Percentiles rank a stretch among this genome's conserved stretches.
phyloP scores from a whole-genome alignment of 2,329 filamentous ascomycete species.

The Botrytis paeoniae region DNA sequence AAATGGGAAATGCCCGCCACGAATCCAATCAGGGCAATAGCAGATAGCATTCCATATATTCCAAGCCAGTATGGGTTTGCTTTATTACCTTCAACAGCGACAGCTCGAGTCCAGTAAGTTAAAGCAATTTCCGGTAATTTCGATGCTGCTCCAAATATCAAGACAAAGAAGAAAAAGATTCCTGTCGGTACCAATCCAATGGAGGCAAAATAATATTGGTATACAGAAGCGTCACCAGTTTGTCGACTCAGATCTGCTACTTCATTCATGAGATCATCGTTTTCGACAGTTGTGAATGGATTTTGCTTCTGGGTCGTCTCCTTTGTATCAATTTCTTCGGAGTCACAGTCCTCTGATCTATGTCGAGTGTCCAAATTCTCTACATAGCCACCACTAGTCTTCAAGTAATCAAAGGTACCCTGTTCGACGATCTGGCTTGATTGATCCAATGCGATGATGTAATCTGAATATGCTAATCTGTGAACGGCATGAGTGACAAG shows the following conservation, averaged over 20 bases:
- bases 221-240: constrained; percentile 33
- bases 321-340: background rate
- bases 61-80: constrained; percentile 14
- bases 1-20: constrained; percentile 35
- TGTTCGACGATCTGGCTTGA: constrained; percentile 39
- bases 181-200: constrained; percentile 26
- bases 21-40: constrained; percentile 12
- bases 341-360: constrained; percentile 13
- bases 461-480: constrained; percentile 40
- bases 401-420: constrained; percentile 40
- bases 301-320: background rate
- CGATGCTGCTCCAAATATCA: constrained; percentile 20
- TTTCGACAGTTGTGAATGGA: constrained; percentile 9
- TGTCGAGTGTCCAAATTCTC: constrained; percentile 22
- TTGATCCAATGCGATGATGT: constrained; percentile 41
- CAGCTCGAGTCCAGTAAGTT: constrained; percentile 21
- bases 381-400: constrained; percentile 29
- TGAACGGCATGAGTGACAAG: constrained; percentile 40
- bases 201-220: constrained; percentile 34
- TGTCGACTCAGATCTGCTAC: constrained; percentile 1
- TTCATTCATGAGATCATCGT: constrained; percentile 1
- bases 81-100: constrained; percentile 12
- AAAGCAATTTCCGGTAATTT: constrained; percentile 28
- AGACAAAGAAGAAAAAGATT: constrained; percentile 16
- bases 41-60: constrained; percentile 14